Percentiles rank a stretch among this genome's conserved stretches.
Evolutionary conservation across 257 asterid genomes (phyloP).

Genomic region (Rubia yunnanensis): DNA sequence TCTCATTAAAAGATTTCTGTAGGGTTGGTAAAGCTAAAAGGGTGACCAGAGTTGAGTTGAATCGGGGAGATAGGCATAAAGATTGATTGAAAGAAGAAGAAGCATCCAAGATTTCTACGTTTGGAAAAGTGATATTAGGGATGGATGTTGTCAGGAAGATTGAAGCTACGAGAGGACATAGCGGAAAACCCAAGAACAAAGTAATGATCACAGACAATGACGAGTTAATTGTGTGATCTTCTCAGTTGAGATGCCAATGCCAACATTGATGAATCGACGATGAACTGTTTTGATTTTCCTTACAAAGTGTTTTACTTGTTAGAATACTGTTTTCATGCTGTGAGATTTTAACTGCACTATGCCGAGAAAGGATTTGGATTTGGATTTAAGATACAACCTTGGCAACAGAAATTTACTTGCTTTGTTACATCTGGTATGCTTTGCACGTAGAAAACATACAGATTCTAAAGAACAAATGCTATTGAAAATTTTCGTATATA

Average conservation of each 20-base stretch:
- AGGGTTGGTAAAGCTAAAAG: constrained; percentile 52
- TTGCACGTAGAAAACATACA: no score
- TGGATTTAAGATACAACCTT: background rate
- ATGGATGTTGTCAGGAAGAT: constrained; percentile 73
- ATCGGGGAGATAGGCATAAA: constrained; percentile 67
- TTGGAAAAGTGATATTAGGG: constrained; percentile 80
- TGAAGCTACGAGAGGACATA: constrained; percentile 56
- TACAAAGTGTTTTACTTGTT: background rate
- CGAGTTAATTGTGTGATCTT: constrained; percentile 32
- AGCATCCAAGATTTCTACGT: constrained; percentile 59
- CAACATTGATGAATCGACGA: no score
- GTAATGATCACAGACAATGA: constrained; percentile 62
- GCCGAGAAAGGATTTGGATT: background rate
- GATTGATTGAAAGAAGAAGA: constrained; percentile 54
- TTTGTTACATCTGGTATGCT: no score
- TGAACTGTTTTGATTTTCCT: background rate
- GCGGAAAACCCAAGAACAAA: constrained; percentile 50
- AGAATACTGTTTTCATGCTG: background rate
- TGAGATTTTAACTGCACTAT: background rate
- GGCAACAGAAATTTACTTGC: no score
- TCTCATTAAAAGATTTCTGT: constrained; percentile 7
- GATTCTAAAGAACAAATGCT: no score
- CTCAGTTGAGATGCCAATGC: background rate
- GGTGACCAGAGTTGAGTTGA: constrained; percentile 64
- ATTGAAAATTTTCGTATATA: no score